phyloP scores from a whole-genome alignment of 495 filamentous ascomycete genomes.

The Parathielavia appendiculata region DNA sequence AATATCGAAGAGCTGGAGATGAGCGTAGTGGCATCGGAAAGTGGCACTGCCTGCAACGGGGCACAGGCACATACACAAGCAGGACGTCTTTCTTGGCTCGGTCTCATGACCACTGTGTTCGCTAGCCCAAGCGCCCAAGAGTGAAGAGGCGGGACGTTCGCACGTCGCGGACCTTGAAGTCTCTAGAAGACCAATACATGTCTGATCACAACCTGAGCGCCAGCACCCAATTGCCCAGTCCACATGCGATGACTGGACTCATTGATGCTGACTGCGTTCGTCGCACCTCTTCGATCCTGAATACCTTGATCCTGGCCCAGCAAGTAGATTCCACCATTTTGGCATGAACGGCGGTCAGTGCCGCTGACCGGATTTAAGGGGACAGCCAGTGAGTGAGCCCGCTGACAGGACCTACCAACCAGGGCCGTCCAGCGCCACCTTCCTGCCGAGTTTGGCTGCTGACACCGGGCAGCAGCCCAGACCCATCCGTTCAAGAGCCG shows the following conservation, averaged over 20 bases:
- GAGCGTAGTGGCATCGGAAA: slow-evolving; percentile 8
- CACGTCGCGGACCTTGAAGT: no score
- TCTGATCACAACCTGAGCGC: no score
- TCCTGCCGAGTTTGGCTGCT: slow-evolving; percentile 9
- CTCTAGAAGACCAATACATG: no score
- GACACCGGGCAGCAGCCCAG: slow-evolving; percentile 2
- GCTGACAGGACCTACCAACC: not conserved
- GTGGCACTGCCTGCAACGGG: slow-evolving; percentile 12
- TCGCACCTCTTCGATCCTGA: not conserved
- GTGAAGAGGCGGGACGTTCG: no score
- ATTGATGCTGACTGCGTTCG: no score
- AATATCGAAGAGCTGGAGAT: not conserved
- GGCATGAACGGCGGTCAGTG: not conserved
- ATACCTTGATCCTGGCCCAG: not conserved
- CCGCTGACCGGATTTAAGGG: not conserved
- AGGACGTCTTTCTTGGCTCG: not conserved
- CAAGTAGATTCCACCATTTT: not conserved
- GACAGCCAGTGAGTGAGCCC: not conserved
- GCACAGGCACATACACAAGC: not conserved
- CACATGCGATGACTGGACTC: no score
- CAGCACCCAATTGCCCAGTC: no score
- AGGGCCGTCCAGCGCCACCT: slow-evolving; percentile 11
- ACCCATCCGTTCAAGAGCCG: not conserved
- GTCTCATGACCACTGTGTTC: not conserved
- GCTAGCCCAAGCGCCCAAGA: no score